These are phyloP conservation scores for Dothidotthia symphoricarpi DNA, from an alignment of 2,329 filamentous ascomycete genomes.

Conservation along the genomic window DNA sequence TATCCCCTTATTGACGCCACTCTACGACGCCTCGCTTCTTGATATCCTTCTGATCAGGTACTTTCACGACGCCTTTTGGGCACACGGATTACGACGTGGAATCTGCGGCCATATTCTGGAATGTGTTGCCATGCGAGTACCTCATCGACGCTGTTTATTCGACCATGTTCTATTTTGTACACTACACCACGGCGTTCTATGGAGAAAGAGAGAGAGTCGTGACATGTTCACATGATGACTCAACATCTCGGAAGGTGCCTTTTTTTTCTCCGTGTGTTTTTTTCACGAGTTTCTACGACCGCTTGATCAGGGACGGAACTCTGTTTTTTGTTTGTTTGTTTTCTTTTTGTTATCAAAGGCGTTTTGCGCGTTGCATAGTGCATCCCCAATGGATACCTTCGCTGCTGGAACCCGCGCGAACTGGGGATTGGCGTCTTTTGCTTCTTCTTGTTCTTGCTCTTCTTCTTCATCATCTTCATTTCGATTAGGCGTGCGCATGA, in stretches of 20 bases:
- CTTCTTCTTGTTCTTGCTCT: conserved; percentile 8
- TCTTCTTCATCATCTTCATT: too few relatives aligned
- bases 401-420: conserved; percentile 30
- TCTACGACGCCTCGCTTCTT: background rate
- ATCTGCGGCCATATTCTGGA: conserved; percentile 11
- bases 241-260: conserved; percentile 6
- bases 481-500: background rate
- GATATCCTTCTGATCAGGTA: background rate
- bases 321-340: conserved; percentile 9
- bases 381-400: conserved; percentile 33
- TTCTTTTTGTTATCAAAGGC: conserved; percentile 5
- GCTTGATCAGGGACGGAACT: conserved; percentile 5
- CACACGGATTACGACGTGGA: conserved; percentile 3
- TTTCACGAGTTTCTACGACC: conserved; percentile 19
- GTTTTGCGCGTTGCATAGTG: conserved; percentile 26
- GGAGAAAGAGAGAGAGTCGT: conserved; percentile 11
- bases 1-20: background rate
- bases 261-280: conserved; percentile 2
- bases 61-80: conserved; percentile 4
- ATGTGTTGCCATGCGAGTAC: conserved; percentile 10
- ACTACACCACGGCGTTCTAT: conserved; percentile 14
- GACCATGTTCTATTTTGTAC: conserved; percentile 9
- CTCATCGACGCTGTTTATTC: background rate
- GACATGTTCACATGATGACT: conserved; percentile 11
- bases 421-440: conserved; percentile 28